phyloP scores from a whole-genome alignment of 2,329 filamentous ascomycete species.

The Scedosporium dehoogii region DNA sequence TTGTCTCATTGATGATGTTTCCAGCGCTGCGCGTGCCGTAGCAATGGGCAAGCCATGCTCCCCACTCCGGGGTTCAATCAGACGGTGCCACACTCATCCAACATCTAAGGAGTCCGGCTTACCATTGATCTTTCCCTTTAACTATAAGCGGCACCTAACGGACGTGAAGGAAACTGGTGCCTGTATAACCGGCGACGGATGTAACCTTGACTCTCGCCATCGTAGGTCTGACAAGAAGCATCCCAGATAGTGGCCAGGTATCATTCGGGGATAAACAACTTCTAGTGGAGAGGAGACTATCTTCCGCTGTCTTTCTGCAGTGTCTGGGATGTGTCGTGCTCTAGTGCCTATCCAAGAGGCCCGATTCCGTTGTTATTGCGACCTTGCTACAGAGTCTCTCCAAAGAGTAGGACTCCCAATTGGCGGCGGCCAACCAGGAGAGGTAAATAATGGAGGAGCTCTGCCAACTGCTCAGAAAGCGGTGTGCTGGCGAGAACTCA shows the following conservation, averaged over 20 bases:
- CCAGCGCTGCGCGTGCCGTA: background rate
- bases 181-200: slow-evolving; percentile 2
- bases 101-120: background rate
- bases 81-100: background rate
- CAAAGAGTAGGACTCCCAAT: too few species aligned
- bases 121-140: background rate
- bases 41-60: background rate
- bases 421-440: background rate
- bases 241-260: background rate
- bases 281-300: background rate
- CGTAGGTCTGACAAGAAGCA: background rate
- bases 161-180: background rate
- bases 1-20: background rate
- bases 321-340: too few species aligned
- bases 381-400: too few species aligned
- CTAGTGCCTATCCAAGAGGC: too few species aligned
- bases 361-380: too few species aligned
- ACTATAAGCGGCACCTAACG: background rate
- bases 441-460: background rate
- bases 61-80: background rate
- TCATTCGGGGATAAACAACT: background rate
- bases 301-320: background rate
- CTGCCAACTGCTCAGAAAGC: background rate
- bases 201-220: background rate
- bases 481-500: background rate